A percentile compares a stretch with the other conserved stretches of the same genome.
Conservation (phyloP, 768 basidiomycete genomes). For the Russula dissimulans region DNA sequence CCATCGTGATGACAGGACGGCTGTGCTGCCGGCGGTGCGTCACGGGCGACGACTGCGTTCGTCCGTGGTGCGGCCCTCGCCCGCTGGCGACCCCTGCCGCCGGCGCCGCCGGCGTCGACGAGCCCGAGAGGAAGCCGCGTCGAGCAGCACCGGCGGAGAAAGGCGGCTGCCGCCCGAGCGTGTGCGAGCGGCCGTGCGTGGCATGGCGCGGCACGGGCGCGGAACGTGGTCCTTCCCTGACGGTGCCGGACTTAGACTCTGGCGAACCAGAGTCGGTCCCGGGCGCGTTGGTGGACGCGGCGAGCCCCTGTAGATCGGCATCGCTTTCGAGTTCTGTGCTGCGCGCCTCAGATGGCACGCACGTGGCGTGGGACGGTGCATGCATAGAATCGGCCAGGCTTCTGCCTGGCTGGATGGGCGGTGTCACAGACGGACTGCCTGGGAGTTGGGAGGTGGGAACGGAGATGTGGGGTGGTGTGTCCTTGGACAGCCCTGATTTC, state of each 20-base stretch:
- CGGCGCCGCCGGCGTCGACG: slow-evolving; percentile 34
- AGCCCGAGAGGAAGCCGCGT: slow-evolving; percentile 26
- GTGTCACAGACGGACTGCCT: background rate
- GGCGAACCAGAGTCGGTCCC: slow-evolving; percentile 32
- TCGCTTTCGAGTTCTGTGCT: background rate
- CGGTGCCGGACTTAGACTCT: background rate
- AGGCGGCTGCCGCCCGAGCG: slow-evolving; percentile 36
- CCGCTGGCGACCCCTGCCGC: background rate
- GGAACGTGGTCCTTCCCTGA: background rate
- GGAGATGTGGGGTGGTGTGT: background rate
- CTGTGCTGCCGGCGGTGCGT: slow-evolving; percentile 36
- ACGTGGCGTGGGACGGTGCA: background rate
- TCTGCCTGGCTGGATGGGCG: background rate
- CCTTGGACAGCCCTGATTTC: background rate
- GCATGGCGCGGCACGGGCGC: slow-evolving; percentile 29
- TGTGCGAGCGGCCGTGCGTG: slow-evolving; percentile 48
- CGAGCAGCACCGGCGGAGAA: background rate
- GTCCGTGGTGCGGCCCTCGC: slow-evolving; percentile 33
- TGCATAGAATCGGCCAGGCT: background rate
- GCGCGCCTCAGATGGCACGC: background rate
- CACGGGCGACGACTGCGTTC: slow-evolving; percentile 57
- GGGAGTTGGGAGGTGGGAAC: background rate
- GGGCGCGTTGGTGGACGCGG: slow-evolving; percentile 52
- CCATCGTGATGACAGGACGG: slow-evolving; percentile 66
- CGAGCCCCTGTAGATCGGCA: slow-evolving; percentile 27